A percentile compares a stretch with the other conserved stretches of the same genome.
Evolutionary conservation across 768 basidiomycete species (phyloP).

Genomic region (Pleurotus cornucopiae): DNA sequence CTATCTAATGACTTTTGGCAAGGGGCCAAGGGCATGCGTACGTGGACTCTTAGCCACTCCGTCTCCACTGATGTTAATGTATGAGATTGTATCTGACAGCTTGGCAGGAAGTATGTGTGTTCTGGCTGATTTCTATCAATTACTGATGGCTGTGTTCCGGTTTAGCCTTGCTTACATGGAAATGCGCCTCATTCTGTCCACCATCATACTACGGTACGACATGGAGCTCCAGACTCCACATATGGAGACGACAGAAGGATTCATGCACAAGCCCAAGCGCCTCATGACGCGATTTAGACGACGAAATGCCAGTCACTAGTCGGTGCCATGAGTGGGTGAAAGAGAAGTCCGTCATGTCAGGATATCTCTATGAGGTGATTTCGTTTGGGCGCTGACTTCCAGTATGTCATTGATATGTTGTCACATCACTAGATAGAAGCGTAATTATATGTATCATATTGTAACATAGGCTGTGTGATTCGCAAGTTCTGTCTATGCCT

Average conservation of each 20-base stretch:
- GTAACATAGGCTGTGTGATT: too few relatives aligned
- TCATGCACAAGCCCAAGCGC: conserved; percentile 22
- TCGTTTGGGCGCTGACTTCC: too few relatives aligned
- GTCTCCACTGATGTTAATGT: background rate
- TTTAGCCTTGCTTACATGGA: conserved; percentile 22
- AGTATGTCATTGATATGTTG: too few relatives aligned
- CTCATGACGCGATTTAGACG: conserved; percentile 14
- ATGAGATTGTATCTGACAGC: conserved; percentile 9
- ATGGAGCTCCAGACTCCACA: conserved; percentile 12
- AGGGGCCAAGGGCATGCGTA: conserved; percentile 25
- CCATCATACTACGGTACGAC: conserved; percentile 19
- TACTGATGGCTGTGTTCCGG: background rate
- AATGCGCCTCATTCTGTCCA: conserved; percentile 18
- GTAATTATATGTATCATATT: too few relatives aligned
- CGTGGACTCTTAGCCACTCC: conserved; percentile 7
- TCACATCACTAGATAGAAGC: too few relatives aligned
- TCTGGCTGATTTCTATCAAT: too few relatives aligned
- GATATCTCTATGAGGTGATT: too few relatives aligned
- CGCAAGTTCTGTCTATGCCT: too few relatives aligned
- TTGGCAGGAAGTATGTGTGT: conserved; percentile 17
- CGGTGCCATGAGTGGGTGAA: background rate
- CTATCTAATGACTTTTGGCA: conserved; percentile 26
- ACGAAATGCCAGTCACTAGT: background rate
- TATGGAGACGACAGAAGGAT: conserved; percentile 20
- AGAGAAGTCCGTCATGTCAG: too few relatives aligned